Evolutionary conservation across 2,329 filamentous ascomycete species (phyloP), one percentile per base, ranked within the genome.

Genomic region (Sporothrix pallida): DNA sequence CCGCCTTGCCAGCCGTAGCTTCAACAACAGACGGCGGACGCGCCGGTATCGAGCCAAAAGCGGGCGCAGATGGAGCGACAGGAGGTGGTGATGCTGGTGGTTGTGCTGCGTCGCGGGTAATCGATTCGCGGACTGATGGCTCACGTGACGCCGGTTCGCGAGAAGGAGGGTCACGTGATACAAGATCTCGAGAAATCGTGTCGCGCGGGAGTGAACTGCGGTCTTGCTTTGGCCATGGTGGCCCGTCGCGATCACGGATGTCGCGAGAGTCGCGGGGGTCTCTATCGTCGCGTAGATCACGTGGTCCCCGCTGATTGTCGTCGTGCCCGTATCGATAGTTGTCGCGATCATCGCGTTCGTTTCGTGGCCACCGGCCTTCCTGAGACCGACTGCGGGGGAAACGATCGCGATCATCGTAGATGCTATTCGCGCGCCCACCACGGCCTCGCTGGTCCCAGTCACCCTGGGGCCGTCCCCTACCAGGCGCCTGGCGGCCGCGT

Each of bases 341-440:
- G 60, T 89, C 87, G 54, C 87, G 86, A 12, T 89, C 87, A 75
- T 84, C 83, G 71, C 80, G 83, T 7, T 89, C 87, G 65, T 74
- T 74, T 1, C 87, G 84, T 23, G 80, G 83, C 85, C 87, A 89
- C 48, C 87, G 87, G 73, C 89, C 88, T 78, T 91, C 89, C 78
- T 90, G 88, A 76, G 90, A 92, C 75, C 90, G 87, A 78, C 89
- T 91, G 78, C 91, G 85, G 20, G 87, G 87, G 72, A 85, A 82
- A 77, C 92, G 92, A 74, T 92, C 85, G 56, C 88, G 85, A 60
- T 91, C 91, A 73, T 91, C 89, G 76, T 88, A 89, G 67, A 86
- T 72, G 68, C 73, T 76, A 10, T 73, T 87, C 1, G 85, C 84
- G 23, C 86, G 84, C 44, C 87, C 84, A 7, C 85, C 84, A 12